Base-by-base conservation (phyloP, 2,329 filamentous ascomycete species). In the Pseudogymnoascus sp. region DNA sequence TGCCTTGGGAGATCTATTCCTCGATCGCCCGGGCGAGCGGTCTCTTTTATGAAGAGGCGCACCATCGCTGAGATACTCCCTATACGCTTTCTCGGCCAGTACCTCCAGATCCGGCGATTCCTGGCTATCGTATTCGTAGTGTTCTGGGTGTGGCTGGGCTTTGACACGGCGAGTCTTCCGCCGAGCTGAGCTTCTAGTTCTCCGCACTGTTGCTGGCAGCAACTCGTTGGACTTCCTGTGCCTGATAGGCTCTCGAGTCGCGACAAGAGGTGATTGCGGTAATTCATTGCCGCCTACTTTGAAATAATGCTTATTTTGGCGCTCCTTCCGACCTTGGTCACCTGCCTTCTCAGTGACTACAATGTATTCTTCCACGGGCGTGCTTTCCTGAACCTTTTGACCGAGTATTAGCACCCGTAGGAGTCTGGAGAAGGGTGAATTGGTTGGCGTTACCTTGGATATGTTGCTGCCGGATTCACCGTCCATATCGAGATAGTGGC, bases 361-460 rank as follows among this genome's bases (percentile, higher is more conserved):
- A 11, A 8, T 31, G 33, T 33, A 54, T 54, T 54, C 47, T 17
- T 31, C 29, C n/a, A 50, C n/a, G 26, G 26, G 44, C 26, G 44
- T 50, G n/a, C n/a, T 31, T 33, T 15, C 29, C n/a, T 15, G 47
- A 54, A 21, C 47, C 47, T 54, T 54, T 6, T 54, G 47, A 5
- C 47, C 47, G 29, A 33, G 33, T 33, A 54, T 54, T 54, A 33
- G 44, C 44, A 11, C 44, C 57, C 17, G 33, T 15, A 59, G 57
- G 57, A 59, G 57, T 37, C 33, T 39, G 17, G 17, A 17, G n/a
- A 39, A 26, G 57, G 33, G 11, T 29, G 57, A 6, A 7, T 59
- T 59, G 21, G 57, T 10, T 1, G 21, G 17, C 57, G 17, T 59
- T 40, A 40, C 57, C 57, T 59, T 59, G 33, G 57, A 59, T 37